Evolutionary conservation across 495 filamentous ascomycete genomes (phyloP), one percentile per base, ranked within the genome.

Genomic region (Aspergillus baeticus): DNA sequence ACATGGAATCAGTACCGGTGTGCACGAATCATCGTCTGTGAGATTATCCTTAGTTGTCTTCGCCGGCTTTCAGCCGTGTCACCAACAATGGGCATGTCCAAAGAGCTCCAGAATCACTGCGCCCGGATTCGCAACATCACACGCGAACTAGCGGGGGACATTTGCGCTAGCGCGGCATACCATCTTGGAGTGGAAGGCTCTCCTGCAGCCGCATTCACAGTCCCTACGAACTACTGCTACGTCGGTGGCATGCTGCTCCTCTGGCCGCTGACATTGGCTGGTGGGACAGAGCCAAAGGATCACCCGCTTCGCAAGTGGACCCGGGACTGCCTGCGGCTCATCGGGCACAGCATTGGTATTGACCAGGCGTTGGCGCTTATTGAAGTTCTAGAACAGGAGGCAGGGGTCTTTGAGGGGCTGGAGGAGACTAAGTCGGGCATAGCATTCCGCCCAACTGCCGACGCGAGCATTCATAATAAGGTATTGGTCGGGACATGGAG

Each of bases 1-100:
- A 72, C 81, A 22, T 86, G 81, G 81, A 88, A 86, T 52, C 77
- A 85, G 49, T 87, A 84, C 59, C 83, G 87, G 29, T 81, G 79
- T 66, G 75, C 81, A 2, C 80, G 82, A 23, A 81, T 87, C 38
- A 62, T 86, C 11, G 69, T 80, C 22, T 81, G 77, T 62, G 79
- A 86, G 50, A 71, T 75, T 20, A 77, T 87, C 8, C 60, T 75
- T 1, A 59, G 51, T 22, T 63, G 58, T 37, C 54, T 68, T 6
- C 55, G 58, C 14, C 58, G 52, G 37, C 31, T 69, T 1, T 55
- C 60, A 2, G 21, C 47, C 21, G 38, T 26, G 14, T 43, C 53
- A 6, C 33, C 45, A 11, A 47, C 55, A 3, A 38, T 51, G 34
- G 52, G 49, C 0, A 37, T 69, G 17, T 70, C 74, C 0, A 62